These are phyloP conservation scores for Pleomassaria siparia DNA, from an alignment of 2,329 filamentous ascomycete genomes.

Conservation along the genomic window DNA sequence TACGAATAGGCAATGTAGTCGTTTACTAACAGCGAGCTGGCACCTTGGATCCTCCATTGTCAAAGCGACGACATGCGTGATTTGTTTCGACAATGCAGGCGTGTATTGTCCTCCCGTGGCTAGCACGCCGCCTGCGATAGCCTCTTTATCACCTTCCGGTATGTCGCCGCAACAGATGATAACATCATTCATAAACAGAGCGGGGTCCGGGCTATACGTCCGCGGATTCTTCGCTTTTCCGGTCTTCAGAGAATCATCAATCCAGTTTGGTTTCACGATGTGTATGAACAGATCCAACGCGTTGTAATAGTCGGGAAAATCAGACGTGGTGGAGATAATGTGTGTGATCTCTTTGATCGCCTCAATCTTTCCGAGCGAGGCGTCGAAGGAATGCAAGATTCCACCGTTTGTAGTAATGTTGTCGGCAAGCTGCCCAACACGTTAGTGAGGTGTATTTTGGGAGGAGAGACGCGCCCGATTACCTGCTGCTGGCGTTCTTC, in stretches of 20 bases:
- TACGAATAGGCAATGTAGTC: slow-evolving; percentile 76
- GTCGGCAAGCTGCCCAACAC: slow-evolving; percentile 45
- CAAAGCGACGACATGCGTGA: slow-evolving; percentile 87
- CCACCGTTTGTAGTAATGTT: slow-evolving; percentile 53
- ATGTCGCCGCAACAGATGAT: slow-evolving; percentile 81
- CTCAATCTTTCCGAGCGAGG: slow-evolving; percentile 43
- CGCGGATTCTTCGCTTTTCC: slow-evolving; percentile 74
- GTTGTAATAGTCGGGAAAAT: slow-evolving; percentile 84
- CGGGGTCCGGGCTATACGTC: slow-evolving; percentile 86
- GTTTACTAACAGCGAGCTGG: slow-evolving; percentile 62
- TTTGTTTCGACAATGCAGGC: slow-evolving; percentile 68
- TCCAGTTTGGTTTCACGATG: slow-evolving; percentile 81
- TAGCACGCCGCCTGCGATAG: slow-evolving; percentile 84
- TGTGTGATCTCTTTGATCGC: slow-evolving; percentile 57
- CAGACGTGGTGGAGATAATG: slow-evolving; percentile 74
- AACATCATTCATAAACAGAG: slow-evolving; percentile 85
- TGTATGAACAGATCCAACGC: slow-evolving; percentile 77
- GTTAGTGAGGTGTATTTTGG: slow-evolving; percentile 18
- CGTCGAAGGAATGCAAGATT: slow-evolving; percentile 45
- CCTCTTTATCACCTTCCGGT: slow-evolving; percentile 83
- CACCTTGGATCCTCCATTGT: slow-evolving; percentile 74
- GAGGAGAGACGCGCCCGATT: slow-evolving; percentile 21
- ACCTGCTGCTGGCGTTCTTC: slow-evolving; percentile 31
- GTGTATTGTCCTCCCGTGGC: slow-evolving; percentile 86
- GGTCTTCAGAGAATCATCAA: slow-evolving; percentile 68